These are phyloP conservation scores for Daldinia loculata DNA, from an alignment of 495 filamentous ascomycete genomes.

Conservation along the genomic window DNA sequence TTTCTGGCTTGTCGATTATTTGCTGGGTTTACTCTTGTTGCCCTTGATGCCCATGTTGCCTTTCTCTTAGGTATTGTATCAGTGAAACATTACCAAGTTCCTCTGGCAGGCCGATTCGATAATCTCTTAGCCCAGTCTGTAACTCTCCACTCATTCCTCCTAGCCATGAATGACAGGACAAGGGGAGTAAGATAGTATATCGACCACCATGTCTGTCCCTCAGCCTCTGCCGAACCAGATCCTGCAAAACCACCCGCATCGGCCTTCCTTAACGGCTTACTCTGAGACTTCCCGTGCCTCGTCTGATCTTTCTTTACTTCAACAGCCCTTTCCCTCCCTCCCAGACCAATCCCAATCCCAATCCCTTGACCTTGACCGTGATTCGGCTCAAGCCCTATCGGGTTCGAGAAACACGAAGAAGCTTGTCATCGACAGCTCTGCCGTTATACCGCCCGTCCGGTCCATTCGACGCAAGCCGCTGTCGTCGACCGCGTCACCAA, in stretches of 20 bases:
- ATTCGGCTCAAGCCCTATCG: constrained; percentile 24
- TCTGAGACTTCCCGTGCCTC: constrained; percentile 48
- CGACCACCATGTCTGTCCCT: constrained; percentile 39
- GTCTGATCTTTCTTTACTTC: constrained; percentile 40
- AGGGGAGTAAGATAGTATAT: constrained; percentile 36
- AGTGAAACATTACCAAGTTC: constrained; percentile 41
- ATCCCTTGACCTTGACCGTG: constrained; percentile 17
- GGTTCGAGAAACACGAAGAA: constrained; percentile 44
- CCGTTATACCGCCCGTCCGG: constrained; percentile 20
- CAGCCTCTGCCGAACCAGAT: constrained; percentile 22
- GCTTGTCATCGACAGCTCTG: constrained; percentile 37
- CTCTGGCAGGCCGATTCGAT: constrained; percentile 31
- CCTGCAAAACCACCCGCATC: constrained; percentile 34
- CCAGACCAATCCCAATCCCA: constrained; percentile 43
- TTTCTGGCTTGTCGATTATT: constrained; percentile 24
- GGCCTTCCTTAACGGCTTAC: constrained; percentile 41
- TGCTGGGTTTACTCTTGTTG: constrained; percentile 22
- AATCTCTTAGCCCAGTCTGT: constrained; percentile 37
- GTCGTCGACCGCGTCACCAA: constrained; percentile 60
- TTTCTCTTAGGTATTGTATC: constrained; percentile 29
- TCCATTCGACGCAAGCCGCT: constrained; percentile 64
- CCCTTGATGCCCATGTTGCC: constrained; percentile 17
- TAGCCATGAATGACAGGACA: constrained; percentile 42
- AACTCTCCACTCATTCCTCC: constrained; percentile 35
- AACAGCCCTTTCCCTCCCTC: constrained; percentile 38